phyloP scores from a whole-genome alignment of 225 moss, liverwort and hornwort genomes.

The Pleurozium schreberi region DNA sequence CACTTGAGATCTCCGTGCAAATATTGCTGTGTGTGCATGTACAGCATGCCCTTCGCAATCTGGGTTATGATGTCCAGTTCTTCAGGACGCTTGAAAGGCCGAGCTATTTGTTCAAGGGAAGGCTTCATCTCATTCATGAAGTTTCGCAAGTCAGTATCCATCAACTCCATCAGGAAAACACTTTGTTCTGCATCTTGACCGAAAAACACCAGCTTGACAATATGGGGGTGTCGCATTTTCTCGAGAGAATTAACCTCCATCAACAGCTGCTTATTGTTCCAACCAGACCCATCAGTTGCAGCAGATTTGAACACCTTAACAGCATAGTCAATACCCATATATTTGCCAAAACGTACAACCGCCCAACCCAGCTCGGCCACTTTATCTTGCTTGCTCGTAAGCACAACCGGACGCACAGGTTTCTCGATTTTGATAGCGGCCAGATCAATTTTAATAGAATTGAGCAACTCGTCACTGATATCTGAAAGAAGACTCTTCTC shows the following conservation, averaged over 20 bases:
- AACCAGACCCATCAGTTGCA: not conserved
- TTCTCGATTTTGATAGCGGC: not conserved
- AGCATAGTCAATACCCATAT: not conserved
- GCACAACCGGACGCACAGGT: not conserved
- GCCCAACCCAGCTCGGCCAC: not conserved
- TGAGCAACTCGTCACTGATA: not conserved
- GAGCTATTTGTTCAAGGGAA: rapidly evolving
- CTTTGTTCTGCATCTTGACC: not conserved
- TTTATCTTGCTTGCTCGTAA: not conserved
- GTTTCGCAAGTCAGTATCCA: conserved; percentile 5
- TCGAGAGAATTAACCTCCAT: conserved; percentile 16
- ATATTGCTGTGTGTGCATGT: not conserved
- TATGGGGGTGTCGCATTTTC: conserved; percentile 13
- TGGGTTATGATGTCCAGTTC: conserved; percentile 23
- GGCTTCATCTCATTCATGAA: not conserved
- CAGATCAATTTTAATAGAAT: not conserved
- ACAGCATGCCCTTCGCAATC: conserved; percentile 14
- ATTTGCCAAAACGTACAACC: not conserved
- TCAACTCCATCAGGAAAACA: conserved; percentile 13
- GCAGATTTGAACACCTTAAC: conserved; percentile 5
- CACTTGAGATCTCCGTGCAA: conserved; percentile 15
- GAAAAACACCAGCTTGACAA: conserved; percentile 12
- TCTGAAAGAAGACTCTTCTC: not conserved
- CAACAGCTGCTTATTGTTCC: conserved; percentile 6
- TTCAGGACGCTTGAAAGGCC: not conserved